These are phyloP conservation scores for Penicillium sp. DNA, from an alignment of 2,329 filamentous ascomycete species.

Conservation along the genomic window DNA sequence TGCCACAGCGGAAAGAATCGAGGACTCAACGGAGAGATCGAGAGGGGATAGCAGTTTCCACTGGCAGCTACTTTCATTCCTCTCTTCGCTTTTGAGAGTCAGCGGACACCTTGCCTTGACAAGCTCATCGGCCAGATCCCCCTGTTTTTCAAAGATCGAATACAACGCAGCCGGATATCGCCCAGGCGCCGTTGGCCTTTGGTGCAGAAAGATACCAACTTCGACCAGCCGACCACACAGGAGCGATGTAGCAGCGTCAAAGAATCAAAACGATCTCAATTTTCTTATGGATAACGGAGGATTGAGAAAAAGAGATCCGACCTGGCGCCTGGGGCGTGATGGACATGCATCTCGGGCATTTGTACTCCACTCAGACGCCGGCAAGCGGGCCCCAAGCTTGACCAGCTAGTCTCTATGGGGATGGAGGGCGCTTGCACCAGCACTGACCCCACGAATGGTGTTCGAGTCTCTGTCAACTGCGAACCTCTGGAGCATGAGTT, in stretches of 20 bases:
- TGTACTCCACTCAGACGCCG: constrained; percentile 14
- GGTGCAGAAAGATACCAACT: constrained; percentile 1
- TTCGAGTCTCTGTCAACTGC: constrained; percentile 1
- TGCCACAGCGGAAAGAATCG: constrained; percentile 2
- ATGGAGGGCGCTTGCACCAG: constrained; percentile 13
- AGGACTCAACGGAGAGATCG: background rate
- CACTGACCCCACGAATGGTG: constrained; percentile 1
- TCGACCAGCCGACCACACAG: background rate
- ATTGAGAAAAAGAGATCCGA: too few relatives aligned
- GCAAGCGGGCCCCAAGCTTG: constrained; percentile 1
- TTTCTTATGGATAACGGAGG: background rate
- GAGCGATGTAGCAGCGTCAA: background rate
- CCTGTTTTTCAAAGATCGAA: background rate
- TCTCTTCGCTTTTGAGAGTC: constrained; percentile 1
- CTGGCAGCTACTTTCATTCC: constrained; percentile 2
- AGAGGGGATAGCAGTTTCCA: background rate
- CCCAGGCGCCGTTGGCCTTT: constrained; percentile 6
- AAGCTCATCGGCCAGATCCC: background rate
- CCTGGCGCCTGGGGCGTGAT: constrained; percentile 19
- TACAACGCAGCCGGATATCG: background rate
- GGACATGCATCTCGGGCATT: constrained; percentile 13
- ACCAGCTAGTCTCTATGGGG: constrained; percentile 12
- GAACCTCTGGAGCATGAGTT: background rate
- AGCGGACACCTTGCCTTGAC: constrained; percentile 11
- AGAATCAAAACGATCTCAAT: background rate